Conservation (phyloP, 2,329 filamentous ascomycete species). For the Monosporascus sp. region DNA sequence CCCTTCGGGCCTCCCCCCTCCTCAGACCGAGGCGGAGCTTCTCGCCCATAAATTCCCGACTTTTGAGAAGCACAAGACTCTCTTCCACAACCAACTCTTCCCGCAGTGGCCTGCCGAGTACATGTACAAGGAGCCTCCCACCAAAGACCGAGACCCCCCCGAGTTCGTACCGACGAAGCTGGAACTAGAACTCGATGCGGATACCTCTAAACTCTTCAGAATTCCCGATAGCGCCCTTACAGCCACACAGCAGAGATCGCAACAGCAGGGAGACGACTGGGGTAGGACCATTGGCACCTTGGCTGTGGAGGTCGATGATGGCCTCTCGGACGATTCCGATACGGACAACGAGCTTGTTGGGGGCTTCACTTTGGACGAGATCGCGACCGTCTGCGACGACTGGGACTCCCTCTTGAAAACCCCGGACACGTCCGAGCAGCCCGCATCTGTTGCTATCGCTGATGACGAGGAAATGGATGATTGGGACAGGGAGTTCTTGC, state of each 20-base stretch:
- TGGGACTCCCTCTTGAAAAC: slow-evolving; percentile 63
- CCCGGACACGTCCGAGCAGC: slow-evolving; percentile 9
- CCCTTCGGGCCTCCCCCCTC: slow-evolving; percentile 59
- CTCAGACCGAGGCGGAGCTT: slow-evolving; percentile 68
- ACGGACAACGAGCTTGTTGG: slow-evolving; percentile 62
- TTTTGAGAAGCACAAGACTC: slow-evolving; percentile 68
- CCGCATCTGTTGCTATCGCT: slow-evolving; percentile 25
- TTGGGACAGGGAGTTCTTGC: slow-evolving; percentile 56
- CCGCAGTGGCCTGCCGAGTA: slow-evolving; percentile 75
- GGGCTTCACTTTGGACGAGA: slow-evolving; percentile 71
- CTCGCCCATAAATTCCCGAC: slow-evolving; percentile 75
- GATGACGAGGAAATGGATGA: slow-evolving; percentile 52
- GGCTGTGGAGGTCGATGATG: slow-evolving; percentile 35
- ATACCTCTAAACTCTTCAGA: slow-evolving; percentile 81
- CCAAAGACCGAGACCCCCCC: slow-evolving; percentile 64
- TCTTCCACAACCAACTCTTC: slow-evolving; percentile 77
- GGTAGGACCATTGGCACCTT: slow-evolving; percentile 40
- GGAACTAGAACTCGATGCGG: slow-evolving; percentile 75
- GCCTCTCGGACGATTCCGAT: slow-evolving; percentile 36
- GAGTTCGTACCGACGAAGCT: slow-evolving; percentile 76
- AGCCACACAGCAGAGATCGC: slow-evolving; percentile 44
- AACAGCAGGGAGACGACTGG: slow-evolving; percentile 42
- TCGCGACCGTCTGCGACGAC: slow-evolving; percentile 80
- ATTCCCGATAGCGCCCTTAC: slow-evolving; percentile 56
- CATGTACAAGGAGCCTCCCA: slow-evolving; percentile 70